phyloP scores from a whole-genome alignment of 2,329 filamentous ascomycete species.

The Drechslerella dactyloides region DNA sequence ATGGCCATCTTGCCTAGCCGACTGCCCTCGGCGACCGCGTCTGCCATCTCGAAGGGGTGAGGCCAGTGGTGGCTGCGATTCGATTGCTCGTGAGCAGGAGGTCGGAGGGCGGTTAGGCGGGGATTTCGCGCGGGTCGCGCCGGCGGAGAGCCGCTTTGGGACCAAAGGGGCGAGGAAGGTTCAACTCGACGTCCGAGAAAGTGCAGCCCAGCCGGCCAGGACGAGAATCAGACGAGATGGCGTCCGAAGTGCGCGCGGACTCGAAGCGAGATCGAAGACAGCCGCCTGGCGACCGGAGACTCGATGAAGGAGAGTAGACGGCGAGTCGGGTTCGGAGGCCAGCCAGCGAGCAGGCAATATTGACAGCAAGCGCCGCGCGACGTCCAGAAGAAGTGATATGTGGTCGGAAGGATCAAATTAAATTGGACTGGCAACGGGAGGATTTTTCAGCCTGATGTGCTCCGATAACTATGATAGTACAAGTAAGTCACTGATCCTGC shows the following conservation, averaged over 20 bases:
- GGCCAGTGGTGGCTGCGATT: background rate
- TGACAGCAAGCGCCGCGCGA: too few relatives aligned
- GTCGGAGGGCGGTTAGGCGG: conserved; percentile 2
- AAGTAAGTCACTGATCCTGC: background rate
- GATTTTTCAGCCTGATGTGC: conserved; percentile 1
- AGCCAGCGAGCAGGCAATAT: background rate
- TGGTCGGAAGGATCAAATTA: background rate
- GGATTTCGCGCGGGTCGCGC: conserved; percentile 41
- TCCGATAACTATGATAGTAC: background rate
- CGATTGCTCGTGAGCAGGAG: conserved; percentile 1
- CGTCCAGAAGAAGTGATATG: background rate
- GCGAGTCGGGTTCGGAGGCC: background rate
- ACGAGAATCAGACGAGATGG: background rate
- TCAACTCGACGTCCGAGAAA: conserved; percentile 1
- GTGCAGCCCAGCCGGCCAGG: background rate
- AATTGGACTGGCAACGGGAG: conserved; percentile 1
- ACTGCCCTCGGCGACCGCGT: conserved; percentile 44
- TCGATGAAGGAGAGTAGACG: background rate
- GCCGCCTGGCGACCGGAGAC: background rate
- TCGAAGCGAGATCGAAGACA: conserved; percentile 1
- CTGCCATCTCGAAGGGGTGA: conserved; percentile 24
- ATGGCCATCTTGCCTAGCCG: conserved; percentile 49
- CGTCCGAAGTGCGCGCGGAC: background rate
- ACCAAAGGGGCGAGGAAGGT: conserved; percentile 25
- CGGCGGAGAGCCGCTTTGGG: conserved; percentile 25